Evolutionary conservation across 148 eudicot species (phyloP).

Genomic region (Salicornia ramosissima): DNA sequence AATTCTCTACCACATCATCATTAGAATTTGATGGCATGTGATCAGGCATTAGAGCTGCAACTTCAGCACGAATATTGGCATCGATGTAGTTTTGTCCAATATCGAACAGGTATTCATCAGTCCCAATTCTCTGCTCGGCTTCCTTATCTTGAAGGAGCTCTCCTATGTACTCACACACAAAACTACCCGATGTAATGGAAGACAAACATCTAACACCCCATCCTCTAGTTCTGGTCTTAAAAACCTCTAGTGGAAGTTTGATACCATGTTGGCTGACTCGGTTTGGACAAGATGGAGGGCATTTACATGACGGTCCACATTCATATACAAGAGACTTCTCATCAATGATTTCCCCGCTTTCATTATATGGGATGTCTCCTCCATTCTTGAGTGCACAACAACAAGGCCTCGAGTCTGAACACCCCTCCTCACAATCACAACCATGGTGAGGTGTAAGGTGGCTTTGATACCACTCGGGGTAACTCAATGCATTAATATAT

Average conservation of each 20-base stretch:
- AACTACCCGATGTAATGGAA: slow-evolving; percentile 79
- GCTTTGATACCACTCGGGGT: slow-evolving; percentile 65
- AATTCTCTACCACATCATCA: slow-evolving; percentile 36
- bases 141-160: slow-evolving; percentile 83
- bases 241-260: slow-evolving; percentile 71
- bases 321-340: slow-evolving; percentile 74
- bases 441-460: slow-evolving; percentile 47
- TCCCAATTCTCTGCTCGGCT: slow-evolving; percentile 66
- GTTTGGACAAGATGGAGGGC: slow-evolving; percentile 74
- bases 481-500: slow-evolving; percentile 52
- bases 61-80: slow-evolving; percentile 30
- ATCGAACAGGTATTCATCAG: slow-evolving; percentile 80
- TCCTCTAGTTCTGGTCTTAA: slow-evolving; percentile 75
- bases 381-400: slow-evolving; percentile 61
- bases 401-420: slow-evolving; percentile 56
- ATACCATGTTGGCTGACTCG: slow-evolving; percentile 80
- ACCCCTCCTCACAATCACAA: slow-evolving; percentile 61
- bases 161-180: slow-evolving; percentile 89
- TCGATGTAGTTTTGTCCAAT: slow-evolving; percentile 72
- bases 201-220: slow-evolving; percentile 86
- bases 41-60: slow-evolving; percentile 32
- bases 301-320: slow-evolving; percentile 83
- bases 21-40: slow-evolving; percentile 15
- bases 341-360: slow-evolving; percentile 70
- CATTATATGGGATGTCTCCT: slow-evolving; percentile 78